Evolutionary conservation across 2,329 filamentous ascomycete genomes (phyloP), one percentile per base, ranked within the genome.

Genomic region (Colletotrichum sp.): DNA sequence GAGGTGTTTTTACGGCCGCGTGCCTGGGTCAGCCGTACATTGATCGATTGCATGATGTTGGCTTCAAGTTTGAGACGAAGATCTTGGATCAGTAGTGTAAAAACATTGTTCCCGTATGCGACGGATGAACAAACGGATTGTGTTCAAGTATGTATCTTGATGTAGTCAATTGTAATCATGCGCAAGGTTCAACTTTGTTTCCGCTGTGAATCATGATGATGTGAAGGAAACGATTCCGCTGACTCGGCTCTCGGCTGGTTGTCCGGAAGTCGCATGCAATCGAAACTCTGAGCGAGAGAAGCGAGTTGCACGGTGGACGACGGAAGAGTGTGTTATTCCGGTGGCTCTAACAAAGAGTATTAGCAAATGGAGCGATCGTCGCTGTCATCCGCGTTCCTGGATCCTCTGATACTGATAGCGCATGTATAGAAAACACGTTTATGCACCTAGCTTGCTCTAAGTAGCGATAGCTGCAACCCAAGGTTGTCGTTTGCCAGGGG

Each of bases 1-100:
- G 94, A 21, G 94, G 94, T 4, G 85, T 95, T 28, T 91, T 94
- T 77, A 96, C 94, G 2, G 92, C 94, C 1, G 93, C 94, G 1
- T 94, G 91, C 70, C 85, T 96, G 4, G 94, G 94, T 1, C 91
- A 93, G 78, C 85, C 88, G 12, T 94, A 91, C 80, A 86, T 95
- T 75, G 91, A 95, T 80, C 88, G 93, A 16, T 80, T 95, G 55
- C 85, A 90, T 43, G 86, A 88, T 39, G 88, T 86, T 52, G 94
- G 93, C 4, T 90, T 96, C 80, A 90, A 90, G 81, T 87, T 94
- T 60, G 90, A 94, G 79, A 87, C 88, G 28, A 88, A 87, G 80
- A 83, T 90, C 16, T 79, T 87, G 34, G 83, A 59, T 26, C 55
- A 59, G 21, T 59, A 59, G 55, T 28, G 55, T 13, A 9, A 85